Conservation (phyloP, 805 yeast genomes). For the Grigorovia humatica region DNA sequence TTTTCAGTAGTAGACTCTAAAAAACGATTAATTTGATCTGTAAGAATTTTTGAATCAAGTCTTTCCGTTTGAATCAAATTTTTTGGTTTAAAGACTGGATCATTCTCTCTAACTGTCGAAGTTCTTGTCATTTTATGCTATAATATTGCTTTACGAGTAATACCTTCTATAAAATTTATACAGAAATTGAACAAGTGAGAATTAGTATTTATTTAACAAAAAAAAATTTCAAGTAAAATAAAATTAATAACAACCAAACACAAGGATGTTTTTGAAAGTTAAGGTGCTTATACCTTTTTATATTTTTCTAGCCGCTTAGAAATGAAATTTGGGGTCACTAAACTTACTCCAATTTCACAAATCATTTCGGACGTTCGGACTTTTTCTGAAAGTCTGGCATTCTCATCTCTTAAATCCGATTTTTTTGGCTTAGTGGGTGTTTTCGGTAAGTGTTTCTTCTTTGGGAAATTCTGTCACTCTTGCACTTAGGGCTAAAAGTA, state of each 20-base stretch:
- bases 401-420: background rate
- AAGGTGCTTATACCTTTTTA: background rate
- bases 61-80: constrained; percentile 35
- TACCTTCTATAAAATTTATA: no score
- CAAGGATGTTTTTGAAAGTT: background rate
- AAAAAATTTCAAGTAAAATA: no score
- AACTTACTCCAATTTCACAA: background rate
- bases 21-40: constrained; percentile 43
- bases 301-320: background rate
- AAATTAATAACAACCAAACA: no score
- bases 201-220: background rate
- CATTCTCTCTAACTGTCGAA: constrained; percentile 12
- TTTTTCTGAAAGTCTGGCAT: background rate
- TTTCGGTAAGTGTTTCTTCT: background rate
- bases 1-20: constrained; percentile 41
- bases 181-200: background rate
- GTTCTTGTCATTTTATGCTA: constrained; percentile 20
- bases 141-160: no score
- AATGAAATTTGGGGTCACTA: background rate
- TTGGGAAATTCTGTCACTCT: background rate
- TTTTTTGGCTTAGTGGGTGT: background rate
- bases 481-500: no score
- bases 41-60: constrained; percentile 31
- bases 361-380: background rate
- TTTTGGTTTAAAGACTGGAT: constrained; percentile 21